Conservation (phyloP, 495 filamentous ascomycete genomes). For the Daldinia childiae region DNA sequence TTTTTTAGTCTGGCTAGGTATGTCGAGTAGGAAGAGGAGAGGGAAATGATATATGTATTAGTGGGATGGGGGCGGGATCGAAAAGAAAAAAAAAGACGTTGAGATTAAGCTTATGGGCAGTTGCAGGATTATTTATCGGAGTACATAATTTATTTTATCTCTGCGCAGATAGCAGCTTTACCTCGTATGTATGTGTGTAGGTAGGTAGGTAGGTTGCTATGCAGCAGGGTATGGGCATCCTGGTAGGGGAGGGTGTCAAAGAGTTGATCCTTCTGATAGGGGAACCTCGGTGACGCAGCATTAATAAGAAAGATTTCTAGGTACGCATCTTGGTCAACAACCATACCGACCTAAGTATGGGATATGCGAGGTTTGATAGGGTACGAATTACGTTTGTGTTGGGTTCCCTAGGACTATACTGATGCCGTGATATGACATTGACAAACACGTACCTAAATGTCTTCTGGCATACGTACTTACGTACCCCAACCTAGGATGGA, state of each 20-base stretch:
- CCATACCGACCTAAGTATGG: no score
- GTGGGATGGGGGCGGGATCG: no score
- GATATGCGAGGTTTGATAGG: background rate
- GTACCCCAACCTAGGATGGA: no score
- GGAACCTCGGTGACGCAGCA: background rate
- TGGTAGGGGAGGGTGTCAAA: background rate
- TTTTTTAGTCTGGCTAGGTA: no score
- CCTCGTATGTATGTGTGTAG: no score
- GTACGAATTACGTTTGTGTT: background rate
- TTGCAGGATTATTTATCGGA: background rate
- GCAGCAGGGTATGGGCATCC: constrained; percentile 1
- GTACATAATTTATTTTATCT: background rate
- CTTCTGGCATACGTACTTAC: no score
- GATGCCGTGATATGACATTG: background rate
- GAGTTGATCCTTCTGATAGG: background rate
- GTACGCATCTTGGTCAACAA: background rate
- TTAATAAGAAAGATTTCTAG: background rate
- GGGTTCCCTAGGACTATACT: background rate
- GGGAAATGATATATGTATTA: no score
- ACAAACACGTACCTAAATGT: background rate
- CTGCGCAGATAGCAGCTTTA: background rate
- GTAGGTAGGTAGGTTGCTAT: background rate
- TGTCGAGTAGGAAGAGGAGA: no score
- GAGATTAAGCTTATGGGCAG: background rate
- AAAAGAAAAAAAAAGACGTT: no score